Percentiles rank a stretch among this genome's conserved stretches.
phyloP scores from a whole-genome alignment of 768 basidiomycete species.

The Xanthoconium stramineum region DNA sequence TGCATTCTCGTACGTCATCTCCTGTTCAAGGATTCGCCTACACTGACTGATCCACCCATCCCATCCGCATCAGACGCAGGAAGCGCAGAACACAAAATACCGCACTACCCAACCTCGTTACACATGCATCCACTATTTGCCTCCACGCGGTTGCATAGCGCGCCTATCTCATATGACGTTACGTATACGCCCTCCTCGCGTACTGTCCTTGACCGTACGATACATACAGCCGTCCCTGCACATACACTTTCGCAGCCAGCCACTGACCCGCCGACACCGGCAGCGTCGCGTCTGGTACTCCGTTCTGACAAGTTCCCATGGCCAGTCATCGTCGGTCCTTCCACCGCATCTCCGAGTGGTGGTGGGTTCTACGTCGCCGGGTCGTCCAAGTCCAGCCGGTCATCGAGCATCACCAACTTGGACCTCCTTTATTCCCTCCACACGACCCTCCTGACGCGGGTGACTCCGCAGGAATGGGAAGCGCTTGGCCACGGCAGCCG shows the following conservation, averaged over 20 bases:
- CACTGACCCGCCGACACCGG: slow-evolving; percentile 54
- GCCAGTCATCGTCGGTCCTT: slow-evolving; percentile 49
- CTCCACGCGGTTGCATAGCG: slow-evolving; percentile 49
- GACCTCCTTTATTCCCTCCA: slow-evolving; percentile 64
- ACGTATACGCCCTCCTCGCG: slow-evolving; percentile 54
- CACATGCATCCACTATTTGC: slow-evolving; percentile 67
- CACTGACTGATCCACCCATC: slow-evolving; percentile 4
- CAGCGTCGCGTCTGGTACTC: slow-evolving; percentile 47
- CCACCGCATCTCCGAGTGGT: slow-evolving; percentile 26
- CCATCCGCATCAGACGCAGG: slow-evolving; percentile 13
- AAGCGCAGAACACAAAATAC: slow-evolving; percentile 23
- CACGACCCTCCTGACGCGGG: slow-evolving; percentile 49
- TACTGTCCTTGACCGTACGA: slow-evolving; percentile 54
- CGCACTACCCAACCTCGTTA: slow-evolving; percentile 33
- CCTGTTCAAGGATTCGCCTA: neutral
- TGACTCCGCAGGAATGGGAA: slow-evolving; percentile 66
- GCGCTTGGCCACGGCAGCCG: slow-evolving; percentile 52
- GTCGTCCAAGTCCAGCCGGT: slow-evolving; percentile 21
- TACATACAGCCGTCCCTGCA: slow-evolving; percentile 50
- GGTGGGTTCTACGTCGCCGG: slow-evolving; percentile 28
- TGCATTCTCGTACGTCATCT: slow-evolving; percentile 39
- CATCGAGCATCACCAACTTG: slow-evolving; percentile 50
- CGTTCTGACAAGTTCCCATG: slow-evolving; percentile 59
- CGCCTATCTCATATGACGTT: slow-evolving; percentile 63
- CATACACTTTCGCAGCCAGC: slow-evolving; percentile 60